phyloP scores from a whole-genome alignment of 75 land plant genomes.

The Pinus taeda region DNA sequence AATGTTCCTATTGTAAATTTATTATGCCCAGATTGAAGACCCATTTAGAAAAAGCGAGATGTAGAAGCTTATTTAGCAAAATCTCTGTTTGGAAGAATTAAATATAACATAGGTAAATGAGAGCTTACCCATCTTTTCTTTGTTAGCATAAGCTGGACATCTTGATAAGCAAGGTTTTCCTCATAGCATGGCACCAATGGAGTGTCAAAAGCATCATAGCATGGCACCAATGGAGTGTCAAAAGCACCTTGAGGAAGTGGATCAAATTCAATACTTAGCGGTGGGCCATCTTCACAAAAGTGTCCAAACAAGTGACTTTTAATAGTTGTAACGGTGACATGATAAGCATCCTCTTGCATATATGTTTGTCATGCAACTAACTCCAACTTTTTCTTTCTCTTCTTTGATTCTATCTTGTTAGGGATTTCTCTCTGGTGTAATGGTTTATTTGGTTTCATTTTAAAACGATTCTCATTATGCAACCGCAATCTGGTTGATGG shows the following conservation, averaged over 20 bases:
- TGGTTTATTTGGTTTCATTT: neutral
- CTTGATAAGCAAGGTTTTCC: too few relatives aligned
- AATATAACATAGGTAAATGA: too few relatives aligned
- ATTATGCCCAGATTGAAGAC: too few relatives aligned
- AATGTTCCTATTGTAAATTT: too few relatives aligned
- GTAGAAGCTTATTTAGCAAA: too few relatives aligned
- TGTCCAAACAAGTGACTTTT: constrained; percentile 6
- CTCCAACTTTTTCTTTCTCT: neutral
- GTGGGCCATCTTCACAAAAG: constrained; percentile 21
- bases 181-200: too few relatives aligned
- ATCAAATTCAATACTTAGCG: constrained; percentile 21
- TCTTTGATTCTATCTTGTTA: constrained; percentile 7
- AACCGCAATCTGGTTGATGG: neutral
- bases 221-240: neutral
- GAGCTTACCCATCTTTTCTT: too few relatives aligned
- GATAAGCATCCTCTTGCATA: constrained; percentile 1
- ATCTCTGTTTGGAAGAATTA: too few relatives aligned
- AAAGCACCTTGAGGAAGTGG: constrained; percentile 22
- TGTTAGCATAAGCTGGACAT: too few relatives aligned
- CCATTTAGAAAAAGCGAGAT: too few relatives aligned
- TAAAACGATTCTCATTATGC: neutral
- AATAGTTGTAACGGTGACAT: constrained; percentile 8
- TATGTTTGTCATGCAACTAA: neutral
- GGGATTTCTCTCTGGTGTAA: neutral
- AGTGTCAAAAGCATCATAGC: too few relatives aligned